These are phyloP conservation scores for Liriodendron chinense DNA, from an alignment of 164 flowering plant genomes.

Conservation along the genomic window DNA sequence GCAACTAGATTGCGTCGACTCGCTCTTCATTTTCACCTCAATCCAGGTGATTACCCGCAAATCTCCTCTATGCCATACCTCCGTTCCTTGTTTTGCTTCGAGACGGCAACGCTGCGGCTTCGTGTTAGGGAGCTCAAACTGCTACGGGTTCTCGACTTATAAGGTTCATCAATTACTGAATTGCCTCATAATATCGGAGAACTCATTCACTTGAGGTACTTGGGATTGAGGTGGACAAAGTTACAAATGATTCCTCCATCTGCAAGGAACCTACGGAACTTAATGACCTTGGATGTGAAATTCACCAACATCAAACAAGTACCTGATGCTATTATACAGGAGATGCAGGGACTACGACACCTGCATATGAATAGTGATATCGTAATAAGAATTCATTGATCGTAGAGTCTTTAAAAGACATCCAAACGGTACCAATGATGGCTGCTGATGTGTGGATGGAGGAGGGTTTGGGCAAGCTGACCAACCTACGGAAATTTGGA, in stretches of 20 bases:
- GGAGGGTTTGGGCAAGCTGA: not conserved
- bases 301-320: not conserved
- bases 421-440: not conserved
- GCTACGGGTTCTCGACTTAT: not conserved
- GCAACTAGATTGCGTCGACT: not conserved
- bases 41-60: too few relatives aligned
- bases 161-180: not conserved
- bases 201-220: not conserved
- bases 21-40: slow-evolving; percentile 21
- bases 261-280: not conserved
- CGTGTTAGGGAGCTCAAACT: not conserved
- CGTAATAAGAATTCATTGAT: not conserved
- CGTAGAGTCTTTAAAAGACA: not conserved
- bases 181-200: not conserved
- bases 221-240: not conserved
- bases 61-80: not conserved
- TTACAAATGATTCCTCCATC: not conserved
- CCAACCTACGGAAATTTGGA: not conserved
- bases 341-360: not conserved
- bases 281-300: not conserved
- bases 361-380: not conserved
- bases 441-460: not conserved
- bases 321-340: not conserved
- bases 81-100: not conserved
- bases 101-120: not conserved